Conservation (phyloP, 805 yeast species). For the Barnettozyma sucrosica region DNA sequence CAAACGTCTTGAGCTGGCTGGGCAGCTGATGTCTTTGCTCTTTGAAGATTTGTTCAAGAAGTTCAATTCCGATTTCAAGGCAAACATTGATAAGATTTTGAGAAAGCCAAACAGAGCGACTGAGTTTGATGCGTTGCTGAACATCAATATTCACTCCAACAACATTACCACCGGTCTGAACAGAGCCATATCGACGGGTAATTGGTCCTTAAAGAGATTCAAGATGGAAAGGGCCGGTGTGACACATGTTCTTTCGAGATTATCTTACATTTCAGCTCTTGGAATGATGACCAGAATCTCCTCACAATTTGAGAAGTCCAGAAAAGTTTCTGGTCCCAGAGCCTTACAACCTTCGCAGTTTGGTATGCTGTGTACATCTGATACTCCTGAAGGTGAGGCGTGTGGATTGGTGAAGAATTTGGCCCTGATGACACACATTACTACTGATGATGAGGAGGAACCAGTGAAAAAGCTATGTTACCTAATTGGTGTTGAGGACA, state of each 20-base stretch:
- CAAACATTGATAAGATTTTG: constrained; percentile 86
- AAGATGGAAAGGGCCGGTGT: constrained; percentile 99
- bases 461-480: constrained; percentile 77
- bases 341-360: constrained; percentile 98
- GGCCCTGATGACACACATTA: constrained; percentile 97
- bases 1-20: constrained; percentile 94
- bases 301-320: constrained; percentile 96
- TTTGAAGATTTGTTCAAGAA: constrained; percentile 97
- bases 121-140: constrained; percentile 89
- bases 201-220: constrained; percentile 97
- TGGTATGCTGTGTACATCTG: constrained; percentile 98
- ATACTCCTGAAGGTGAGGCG: constrained; percentile 99
- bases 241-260: constrained; percentile 87
- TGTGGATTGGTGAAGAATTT: constrained; percentile 97
- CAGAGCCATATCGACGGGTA: constrained; percentile 96
- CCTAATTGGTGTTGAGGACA: constrained; percentile 84
- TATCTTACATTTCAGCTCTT: constrained; percentile 88
- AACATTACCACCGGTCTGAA: constrained; percentile 92
- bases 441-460: constrained; percentile 94
- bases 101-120: constrained; percentile 92
- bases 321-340: constrained; percentile 98
- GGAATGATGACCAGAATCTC: constrained; percentile 99
- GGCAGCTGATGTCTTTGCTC: constrained; percentile 89
- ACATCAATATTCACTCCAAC: constrained; percentile 85
- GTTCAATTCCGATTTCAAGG: constrained; percentile 90